Evolutionary conservation across 2,329 filamentous ascomycete genomes (phyloP).

Genomic region (Talaromyces verruculosus): DNA sequence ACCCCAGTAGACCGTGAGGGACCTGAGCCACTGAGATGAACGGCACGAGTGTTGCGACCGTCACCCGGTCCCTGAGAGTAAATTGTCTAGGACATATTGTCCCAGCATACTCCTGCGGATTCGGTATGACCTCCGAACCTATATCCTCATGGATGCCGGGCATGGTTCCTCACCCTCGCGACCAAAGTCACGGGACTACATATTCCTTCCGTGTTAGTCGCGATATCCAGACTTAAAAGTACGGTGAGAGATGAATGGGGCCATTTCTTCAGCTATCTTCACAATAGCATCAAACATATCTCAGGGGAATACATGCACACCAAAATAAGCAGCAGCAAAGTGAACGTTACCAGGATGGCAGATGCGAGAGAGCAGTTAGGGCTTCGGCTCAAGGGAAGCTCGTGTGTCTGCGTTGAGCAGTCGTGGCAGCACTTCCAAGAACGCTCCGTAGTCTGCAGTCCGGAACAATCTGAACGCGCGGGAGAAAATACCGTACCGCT

Average conservation of each 20-base stretch:
- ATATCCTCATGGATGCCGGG: constrained; percentile 39
- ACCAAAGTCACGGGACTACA: constrained; percentile 38
- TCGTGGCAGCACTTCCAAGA: constrained; percentile 40
- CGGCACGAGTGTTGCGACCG: constrained; percentile 78
- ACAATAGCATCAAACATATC: not conserved
- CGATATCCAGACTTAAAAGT: constrained; percentile 1
- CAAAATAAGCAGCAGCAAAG: not conserved
- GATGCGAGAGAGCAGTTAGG: constrained; percentile 9
- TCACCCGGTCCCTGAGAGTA: constrained; percentile 78
- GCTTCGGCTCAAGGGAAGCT: constrained; percentile 9
- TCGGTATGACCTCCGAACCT: constrained; percentile 27
- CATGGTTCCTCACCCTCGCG: constrained; percentile 32
- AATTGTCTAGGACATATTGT: constrained; percentile 73
- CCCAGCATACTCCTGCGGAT: constrained; percentile 57
- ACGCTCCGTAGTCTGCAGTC: constrained; percentile 46
- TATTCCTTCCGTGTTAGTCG: constrained; percentile 22
- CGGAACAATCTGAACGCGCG: constrained; percentile 43
- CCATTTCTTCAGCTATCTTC: not conserved
- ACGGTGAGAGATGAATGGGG: not conserved
- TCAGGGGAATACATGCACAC: no score
- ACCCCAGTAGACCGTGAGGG: constrained; percentile 70
- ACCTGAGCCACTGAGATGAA: constrained; percentile 75
- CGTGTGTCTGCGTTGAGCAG: not conserved
- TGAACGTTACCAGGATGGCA: constrained; percentile 16
- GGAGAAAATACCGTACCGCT: constrained; percentile 37